A percentile compares a stretch with the other conserved stretches of the same genome.
Conservation (phyloP, 495 filamentous ascomycete genomes). For the Penicillium subrubescens region DNA sequence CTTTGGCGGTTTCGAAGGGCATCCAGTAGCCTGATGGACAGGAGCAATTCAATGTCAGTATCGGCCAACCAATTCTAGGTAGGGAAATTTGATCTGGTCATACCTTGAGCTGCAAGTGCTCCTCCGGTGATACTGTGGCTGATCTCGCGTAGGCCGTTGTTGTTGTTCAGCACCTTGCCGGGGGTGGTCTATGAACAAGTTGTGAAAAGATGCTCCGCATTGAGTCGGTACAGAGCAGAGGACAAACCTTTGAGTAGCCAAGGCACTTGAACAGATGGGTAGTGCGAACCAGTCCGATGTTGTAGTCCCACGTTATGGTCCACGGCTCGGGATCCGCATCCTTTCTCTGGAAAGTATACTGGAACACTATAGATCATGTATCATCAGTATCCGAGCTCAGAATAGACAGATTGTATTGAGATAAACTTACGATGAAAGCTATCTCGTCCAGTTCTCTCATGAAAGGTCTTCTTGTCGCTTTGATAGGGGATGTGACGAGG, state of each 20-base stretch:
- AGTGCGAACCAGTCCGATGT: slow-evolving; percentile 90
- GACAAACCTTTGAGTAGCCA: slow-evolving; percentile 76
- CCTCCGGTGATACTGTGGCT: slow-evolving; percentile 95
- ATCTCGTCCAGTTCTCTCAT: slow-evolving; percentile 80
- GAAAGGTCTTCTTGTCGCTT: slow-evolving; percentile 87
- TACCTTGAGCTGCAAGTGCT: slow-evolving; percentile 86
- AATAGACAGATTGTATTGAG: background rate
- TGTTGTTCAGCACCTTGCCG: slow-evolving; percentile 75
- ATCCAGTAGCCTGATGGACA: slow-evolving; percentile 87
- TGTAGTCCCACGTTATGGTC: slow-evolving; percentile 95
- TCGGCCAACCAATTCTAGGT: background rate
- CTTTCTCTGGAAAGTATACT: slow-evolving; percentile 82
- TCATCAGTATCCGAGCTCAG: background rate
- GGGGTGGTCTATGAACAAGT: slow-evolving; percentile 67
- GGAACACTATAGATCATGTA: slow-evolving; percentile 64
- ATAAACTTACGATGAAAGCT: slow-evolving; percentile 73
- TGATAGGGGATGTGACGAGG: slow-evolving; percentile 86
- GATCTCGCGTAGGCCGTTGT: slow-evolving; percentile 80
- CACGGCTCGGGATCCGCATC: slow-evolving; percentile 64
- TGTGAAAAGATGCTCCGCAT: slow-evolving; percentile 16
- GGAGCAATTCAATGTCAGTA: background rate
- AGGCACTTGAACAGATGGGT: slow-evolving; percentile 93
- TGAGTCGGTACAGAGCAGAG: background rate
- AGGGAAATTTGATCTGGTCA: background rate
- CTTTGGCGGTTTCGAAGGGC: slow-evolving; percentile 82